Percentiles rank a stretch among this genome's conserved stretches.
These are phyloP conservation scores for Pseudogymnoascus destructans DNA, from an alignment of 2,329 filamentous ascomycete species.

Conservation along the genomic window DNA sequence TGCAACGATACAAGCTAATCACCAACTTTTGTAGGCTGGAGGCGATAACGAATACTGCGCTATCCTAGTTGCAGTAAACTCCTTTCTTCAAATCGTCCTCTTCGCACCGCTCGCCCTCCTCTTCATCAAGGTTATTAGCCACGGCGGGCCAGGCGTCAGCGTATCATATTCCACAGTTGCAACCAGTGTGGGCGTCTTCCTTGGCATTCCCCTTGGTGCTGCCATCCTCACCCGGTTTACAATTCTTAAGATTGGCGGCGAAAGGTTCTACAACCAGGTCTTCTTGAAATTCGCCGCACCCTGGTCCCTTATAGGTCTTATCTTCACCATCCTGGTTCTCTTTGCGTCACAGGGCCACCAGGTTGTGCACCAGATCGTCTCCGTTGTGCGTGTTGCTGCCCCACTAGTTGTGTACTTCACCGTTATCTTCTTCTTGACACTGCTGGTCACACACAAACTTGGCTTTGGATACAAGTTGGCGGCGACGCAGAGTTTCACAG, in stretches of 20 bases:
- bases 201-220: conserved; percentile 70
- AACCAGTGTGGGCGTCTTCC: conserved; percentile 68
- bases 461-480: conserved; percentile 61
- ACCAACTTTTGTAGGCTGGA: conserved; percentile 34
- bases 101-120: conserved; percentile 53
- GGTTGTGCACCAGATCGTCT: conserved; percentile 71
- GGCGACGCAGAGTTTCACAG: conserved; percentile 73
- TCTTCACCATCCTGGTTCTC: conserved; percentile 78
- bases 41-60: conserved; percentile 76
- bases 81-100: conserved; percentile 59
- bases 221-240: conserved; percentile 62
- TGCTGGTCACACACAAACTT: conserved; percentile 46
- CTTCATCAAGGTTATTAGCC: conserved; percentile 57
- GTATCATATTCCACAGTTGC: conserved; percentile 58
- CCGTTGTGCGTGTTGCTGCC: conserved; percentile 67
- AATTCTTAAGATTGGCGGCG: conserved; percentile 41
- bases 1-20: background rate
- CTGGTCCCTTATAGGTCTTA: conserved; percentile 65
- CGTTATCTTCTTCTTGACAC: conserved; percentile 57
- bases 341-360: conserved; percentile 69
- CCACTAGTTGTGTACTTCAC: conserved; percentile 73
- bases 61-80: conserved; percentile 63
- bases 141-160: conserved; percentile 31
- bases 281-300: conserved; percentile 62
- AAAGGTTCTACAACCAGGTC: conserved; percentile 49